Conservation (phyloP, 1,284 basidiomycete species). For the Phellinidium pouzarii region DNA sequence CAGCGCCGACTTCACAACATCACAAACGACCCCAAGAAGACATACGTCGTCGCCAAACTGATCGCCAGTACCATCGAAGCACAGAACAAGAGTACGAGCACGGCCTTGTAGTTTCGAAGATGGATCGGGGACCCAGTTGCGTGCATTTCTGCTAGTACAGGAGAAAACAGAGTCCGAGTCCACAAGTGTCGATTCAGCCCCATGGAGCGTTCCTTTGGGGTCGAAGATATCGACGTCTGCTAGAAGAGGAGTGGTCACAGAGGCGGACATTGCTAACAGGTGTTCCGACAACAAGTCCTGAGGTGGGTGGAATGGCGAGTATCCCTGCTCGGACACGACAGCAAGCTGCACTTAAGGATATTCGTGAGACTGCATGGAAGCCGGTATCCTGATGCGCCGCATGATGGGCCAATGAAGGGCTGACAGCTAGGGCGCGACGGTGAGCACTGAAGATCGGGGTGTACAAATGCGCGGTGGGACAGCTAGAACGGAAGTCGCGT, state of each 20-base stretch:
- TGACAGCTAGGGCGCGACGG: neutral
- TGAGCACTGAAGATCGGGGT: neutral
- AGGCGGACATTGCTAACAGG: constrained; percentile 6
- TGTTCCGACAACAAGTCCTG: too few species aligned
- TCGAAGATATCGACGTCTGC: neutral
- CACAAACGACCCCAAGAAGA: neutral
- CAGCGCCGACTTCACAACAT: neutral
- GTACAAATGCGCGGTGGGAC: neutral
- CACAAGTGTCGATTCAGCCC: constrained; percentile 8
- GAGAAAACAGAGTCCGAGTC: neutral
- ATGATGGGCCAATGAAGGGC: neutral
- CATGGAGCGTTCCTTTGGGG: neutral
- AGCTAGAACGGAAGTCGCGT: neutral
- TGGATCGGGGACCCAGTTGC: constrained; percentile 17
- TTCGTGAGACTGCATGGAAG: neutral
- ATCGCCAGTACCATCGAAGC: constrained; percentile 47
- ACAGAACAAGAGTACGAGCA: constrained; percentile 39
- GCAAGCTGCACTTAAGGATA: neutral
- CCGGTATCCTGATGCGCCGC: neutral
- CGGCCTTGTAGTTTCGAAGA: neutral
- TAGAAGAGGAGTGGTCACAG: constrained; percentile 1
- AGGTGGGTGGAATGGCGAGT: too few species aligned
- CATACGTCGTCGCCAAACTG: constrained; percentile 39
- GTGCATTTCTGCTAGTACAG: neutral
- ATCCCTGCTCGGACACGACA: neutral